Conservation (phyloP, 2,329 filamentous ascomycete species). For the Calonectria hawksworthii region DNA sequence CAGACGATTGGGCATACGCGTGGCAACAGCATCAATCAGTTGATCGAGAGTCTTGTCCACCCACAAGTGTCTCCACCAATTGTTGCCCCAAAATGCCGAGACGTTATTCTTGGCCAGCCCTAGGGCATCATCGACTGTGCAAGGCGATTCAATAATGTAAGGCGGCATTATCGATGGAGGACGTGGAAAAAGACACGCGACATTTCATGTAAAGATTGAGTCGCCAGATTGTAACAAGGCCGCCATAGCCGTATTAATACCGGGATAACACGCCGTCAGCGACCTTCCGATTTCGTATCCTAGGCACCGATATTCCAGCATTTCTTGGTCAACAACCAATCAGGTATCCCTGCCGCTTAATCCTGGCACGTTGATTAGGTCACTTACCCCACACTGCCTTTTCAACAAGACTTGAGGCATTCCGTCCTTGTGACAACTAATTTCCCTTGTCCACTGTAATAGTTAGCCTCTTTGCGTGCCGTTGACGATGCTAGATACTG, state of each 20-base stretch:
- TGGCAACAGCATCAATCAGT: conserved; percentile 27
- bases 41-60: conserved; percentile 24
- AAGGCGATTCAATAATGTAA: conserved; percentile 27
- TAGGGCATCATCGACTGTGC: conserved; percentile 18
- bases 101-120: conserved; percentile 36
- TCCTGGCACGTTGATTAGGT: neutral
- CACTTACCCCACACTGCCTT: neutral
- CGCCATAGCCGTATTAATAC: neutral
- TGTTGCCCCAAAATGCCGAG: conserved; percentile 34
- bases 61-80: conserved; percentile 41
- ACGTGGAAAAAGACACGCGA: neutral
- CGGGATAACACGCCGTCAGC: neutral
- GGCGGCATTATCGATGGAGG: neutral
- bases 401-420: too few relatives aligned
- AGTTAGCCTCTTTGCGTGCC: too few relatives aligned
- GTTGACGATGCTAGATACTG: too few relatives aligned
- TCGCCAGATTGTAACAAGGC: neutral
- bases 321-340: neutral
- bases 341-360: neutral
- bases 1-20: conserved; percentile 33
- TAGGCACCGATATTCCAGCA: neutral
- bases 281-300: neutral
- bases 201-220: too few relatives aligned
- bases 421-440: too few relatives aligned
- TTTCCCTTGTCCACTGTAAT: too few relatives aligned